These are phyloP conservation scores for Ophiostoma perfectum DNA, from an alignment of 2,329 filamentous ascomycete genomes.

Conservation along the genomic window DNA sequence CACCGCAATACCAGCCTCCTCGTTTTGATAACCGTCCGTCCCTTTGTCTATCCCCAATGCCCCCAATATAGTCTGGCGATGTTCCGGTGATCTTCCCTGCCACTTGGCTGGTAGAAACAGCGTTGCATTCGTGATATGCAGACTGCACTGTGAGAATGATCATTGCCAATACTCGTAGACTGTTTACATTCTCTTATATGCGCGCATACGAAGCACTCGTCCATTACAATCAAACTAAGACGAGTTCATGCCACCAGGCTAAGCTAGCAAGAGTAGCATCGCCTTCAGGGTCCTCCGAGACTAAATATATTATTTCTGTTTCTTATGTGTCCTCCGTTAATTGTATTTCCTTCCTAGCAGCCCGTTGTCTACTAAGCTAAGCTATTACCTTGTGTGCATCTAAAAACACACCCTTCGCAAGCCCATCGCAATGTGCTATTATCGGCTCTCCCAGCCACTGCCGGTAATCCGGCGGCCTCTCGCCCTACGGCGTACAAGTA, in stretches of 20 bases:
- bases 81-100: neutral
- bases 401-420: neutral
- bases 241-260: neutral
- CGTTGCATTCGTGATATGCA: conserved; percentile 5
- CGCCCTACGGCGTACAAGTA: no score
- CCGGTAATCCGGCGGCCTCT: neutral
- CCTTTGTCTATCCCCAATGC: neutral
- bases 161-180: no score
- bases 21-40: neutral
- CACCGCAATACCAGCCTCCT: conserved; percentile 8
- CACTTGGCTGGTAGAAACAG: conserved; percentile 12
- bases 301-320: no score
- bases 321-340: neutral
- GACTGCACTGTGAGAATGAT: neutral
- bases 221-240: neutral
- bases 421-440: neutral
- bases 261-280: neutral
- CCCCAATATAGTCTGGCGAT: no score
- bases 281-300: neutral
- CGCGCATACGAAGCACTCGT: no score
- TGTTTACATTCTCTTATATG: neutral
- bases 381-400: neutral
- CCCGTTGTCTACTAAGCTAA: neutral
- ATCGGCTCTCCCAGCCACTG: neutral
- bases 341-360: neutral